phyloP scores from a whole-genome alignment of 257 asterid species.

The Forsythia viridissima region DNA sequence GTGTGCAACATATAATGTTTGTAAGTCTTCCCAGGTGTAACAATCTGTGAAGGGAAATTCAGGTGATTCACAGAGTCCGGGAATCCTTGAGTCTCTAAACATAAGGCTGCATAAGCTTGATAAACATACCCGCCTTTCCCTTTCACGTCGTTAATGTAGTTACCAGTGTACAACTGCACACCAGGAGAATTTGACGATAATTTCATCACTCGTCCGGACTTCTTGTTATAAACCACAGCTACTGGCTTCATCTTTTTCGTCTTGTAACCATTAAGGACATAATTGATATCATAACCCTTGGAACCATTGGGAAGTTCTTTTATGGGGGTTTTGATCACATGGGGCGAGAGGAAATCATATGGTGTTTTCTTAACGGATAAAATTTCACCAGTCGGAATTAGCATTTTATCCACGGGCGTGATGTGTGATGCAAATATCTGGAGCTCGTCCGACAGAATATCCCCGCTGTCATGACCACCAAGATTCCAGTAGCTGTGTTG shows the following conservation, averaged over 20 bases:
- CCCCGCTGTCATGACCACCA: slow-evolving; percentile 71
- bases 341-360: slow-evolving; percentile 58
- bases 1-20: slow-evolving; percentile 46
- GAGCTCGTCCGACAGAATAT: slow-evolving; percentile 56
- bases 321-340: slow-evolving; percentile 47
- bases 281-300: slow-evolving; percentile 71
- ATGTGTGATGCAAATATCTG: slow-evolving; percentile 61
- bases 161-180: slow-evolving; percentile 68
- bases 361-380: slow-evolving; percentile 53
- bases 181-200: slow-evolving; percentile 57
- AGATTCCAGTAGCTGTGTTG: slow-evolving; percentile 85
- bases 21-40: slow-evolving; percentile 50
- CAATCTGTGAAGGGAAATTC: slow-evolving; percentile 62
- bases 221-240: slow-evolving; percentile 46
- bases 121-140: slow-evolving; percentile 71
- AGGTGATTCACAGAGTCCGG: slow-evolving; percentile 87
- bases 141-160: slow-evolving; percentile 32
- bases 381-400: slow-evolving; percentile 68
- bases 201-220: slow-evolving; percentile 67
- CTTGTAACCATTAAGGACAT: slow-evolving; percentile 47
- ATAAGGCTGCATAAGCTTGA: slow-evolving; percentile 54
- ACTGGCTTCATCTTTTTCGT: slow-evolving; percentile 39
- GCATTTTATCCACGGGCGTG: slow-evolving; percentile 51
- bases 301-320: slow-evolving; percentile 44
- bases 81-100: slow-evolving; percentile 92